Conservation (phyloP, 2,329 filamentous ascomycete genomes). For the Calonectria pseudoreteaudii region DNA sequence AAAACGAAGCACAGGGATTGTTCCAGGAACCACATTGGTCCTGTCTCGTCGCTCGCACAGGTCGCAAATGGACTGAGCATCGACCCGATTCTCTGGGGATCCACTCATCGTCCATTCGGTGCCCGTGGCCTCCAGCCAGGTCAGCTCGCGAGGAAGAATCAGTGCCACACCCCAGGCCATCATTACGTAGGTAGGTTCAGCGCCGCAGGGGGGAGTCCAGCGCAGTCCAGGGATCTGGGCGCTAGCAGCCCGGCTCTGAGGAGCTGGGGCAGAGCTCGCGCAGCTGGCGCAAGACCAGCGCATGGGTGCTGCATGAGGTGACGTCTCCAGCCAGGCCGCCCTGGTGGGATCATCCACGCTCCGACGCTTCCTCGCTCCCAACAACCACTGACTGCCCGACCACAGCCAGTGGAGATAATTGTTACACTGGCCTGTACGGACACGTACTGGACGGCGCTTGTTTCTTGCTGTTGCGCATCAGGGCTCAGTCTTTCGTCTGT, state of each 20-base stretch:
- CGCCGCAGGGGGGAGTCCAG: conserved; percentile 33
- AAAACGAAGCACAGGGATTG: conserved; percentile 1
- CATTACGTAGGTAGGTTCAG: conserved; percentile 41
- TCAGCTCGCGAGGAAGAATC: neutral
- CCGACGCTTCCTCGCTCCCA: conserved; percentile 13
- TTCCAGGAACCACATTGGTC: neutral
- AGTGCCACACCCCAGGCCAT: conserved; percentile 30
- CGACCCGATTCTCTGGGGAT: neutral
- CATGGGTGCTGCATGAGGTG: conserved; percentile 21
- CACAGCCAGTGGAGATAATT: conserved; percentile 21
- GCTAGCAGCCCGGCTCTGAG: conserved; percentile 6
- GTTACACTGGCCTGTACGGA: conserved; percentile 35
- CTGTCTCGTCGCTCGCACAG: neutral
- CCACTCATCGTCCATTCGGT: neutral
- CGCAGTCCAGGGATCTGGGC: conserved; percentile 26
- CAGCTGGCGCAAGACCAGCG: conserved; percentile 4
- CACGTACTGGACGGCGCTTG: conserved; percentile 27
- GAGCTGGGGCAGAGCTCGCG: conserved; percentile 18
- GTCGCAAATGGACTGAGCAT: neutral
- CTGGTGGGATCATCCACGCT: conserved; percentile 26
- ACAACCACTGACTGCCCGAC: conserved; percentile 14
- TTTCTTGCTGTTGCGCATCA: neutral
- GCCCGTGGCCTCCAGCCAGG: neutral
- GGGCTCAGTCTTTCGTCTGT: neutral
- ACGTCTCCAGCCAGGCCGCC: conserved; percentile 17